Percentiles rank a stretch among this genome's conserved stretches.
phyloP scores from a whole-genome alignment of 805 yeast species.

The Danielozyma ontarioensis region DNA sequence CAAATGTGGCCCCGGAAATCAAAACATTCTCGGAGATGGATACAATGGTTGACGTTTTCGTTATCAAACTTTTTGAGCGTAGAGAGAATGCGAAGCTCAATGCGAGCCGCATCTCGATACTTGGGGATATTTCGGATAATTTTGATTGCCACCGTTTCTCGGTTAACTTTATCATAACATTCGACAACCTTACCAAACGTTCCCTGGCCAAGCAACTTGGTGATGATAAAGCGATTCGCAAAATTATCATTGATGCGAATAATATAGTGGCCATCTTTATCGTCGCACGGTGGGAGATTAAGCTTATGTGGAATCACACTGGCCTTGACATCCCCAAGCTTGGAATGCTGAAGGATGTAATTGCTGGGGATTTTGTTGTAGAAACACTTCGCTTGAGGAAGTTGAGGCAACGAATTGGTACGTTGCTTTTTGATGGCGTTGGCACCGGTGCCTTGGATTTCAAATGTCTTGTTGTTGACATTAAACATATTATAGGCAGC shows the following conservation, averaged over 20 bases:
- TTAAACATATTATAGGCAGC: conserved; percentile 41
- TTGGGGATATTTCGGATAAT: conserved; percentile 89
- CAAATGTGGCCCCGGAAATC: conserved; percentile 93
- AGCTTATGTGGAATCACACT: conserved; percentile 33
- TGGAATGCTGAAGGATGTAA: conserved; percentile 31
- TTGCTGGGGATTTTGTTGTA: conserved; percentile 34
- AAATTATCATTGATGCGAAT: conserved; percentile 53
- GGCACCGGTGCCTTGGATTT: conserved; percentile 1
- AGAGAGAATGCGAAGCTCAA: conserved; percentile 78
- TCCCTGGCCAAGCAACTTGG: conserved; percentile 78
- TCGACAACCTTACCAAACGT: conserved; percentile 88
- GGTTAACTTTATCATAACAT: conserved; percentile 63
- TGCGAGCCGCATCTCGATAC: conserved; percentile 92
- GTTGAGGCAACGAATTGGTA: conserved; percentile 39
- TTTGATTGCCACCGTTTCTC: conserved; percentile 77
- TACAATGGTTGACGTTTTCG: conserved; percentile 64
- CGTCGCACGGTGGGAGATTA: conserved; percentile 44
- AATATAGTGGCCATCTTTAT: conserved; percentile 71
- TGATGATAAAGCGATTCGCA: conserved; percentile 71
- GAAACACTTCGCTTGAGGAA: conserved; percentile 40
- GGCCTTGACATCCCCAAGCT: conserved; percentile 36
- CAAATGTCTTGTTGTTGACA: conserved; percentile 24
- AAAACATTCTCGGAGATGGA: conserved; percentile 82
- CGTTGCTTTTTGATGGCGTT: conserved; percentile 29
- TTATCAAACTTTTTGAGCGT: conserved; percentile 72